A percentile compares a stretch with the other conserved stretches of the same genome.
These are phyloP conservation scores for Talaromyces sp. DNA, from an alignment of 2,329 filamentous ascomycete species.

Conservation along the genomic window DNA sequence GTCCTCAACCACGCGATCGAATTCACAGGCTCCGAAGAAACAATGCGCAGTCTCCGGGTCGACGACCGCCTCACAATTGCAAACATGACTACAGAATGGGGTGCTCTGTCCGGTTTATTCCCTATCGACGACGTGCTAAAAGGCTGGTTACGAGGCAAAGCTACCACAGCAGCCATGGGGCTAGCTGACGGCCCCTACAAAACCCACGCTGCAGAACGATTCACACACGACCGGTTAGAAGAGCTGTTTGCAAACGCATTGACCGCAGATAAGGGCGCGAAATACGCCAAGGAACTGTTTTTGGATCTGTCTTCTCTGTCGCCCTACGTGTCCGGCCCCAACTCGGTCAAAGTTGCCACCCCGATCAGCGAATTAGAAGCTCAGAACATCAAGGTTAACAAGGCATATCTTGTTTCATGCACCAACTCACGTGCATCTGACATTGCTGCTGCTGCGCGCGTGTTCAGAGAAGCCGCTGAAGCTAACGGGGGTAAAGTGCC, in stretches of 20 bases:
- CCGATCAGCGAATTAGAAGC: conserved; percentile 71
- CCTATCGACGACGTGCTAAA: conserved; percentile 73
- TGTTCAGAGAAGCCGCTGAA: conserved; percentile 74
- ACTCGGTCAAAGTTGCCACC: conserved; percentile 84
- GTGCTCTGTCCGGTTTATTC: conserved; percentile 71
- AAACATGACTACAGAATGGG: conserved; percentile 85
- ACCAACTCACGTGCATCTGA: conserved; percentile 84
- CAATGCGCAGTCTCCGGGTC: conserved; percentile 68
- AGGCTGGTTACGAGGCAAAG: conserved; percentile 73
- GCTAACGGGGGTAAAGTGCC: conserved; percentile 61
- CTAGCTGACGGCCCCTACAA: conserved; percentile 49
- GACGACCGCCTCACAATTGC: conserved; percentile 67
- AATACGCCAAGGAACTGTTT: conserved; percentile 80
- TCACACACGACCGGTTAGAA: conserved; percentile 73
- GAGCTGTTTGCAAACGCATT: conserved; percentile 67
- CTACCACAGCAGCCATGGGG: conserved; percentile 67
- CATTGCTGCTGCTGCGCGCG: conserved; percentile 74
- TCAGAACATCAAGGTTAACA: conserved; percentile 74
- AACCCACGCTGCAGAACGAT: conserved; percentile 54
- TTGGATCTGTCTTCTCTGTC: conserved; percentile 79
- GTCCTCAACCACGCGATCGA: conserved; percentile 91
- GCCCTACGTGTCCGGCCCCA: conserved; percentile 82
- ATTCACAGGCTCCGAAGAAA: conserved; percentile 77
- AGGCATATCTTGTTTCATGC: conserved; percentile 85
- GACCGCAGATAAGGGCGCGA: conserved; percentile 70